phyloP scores from a whole-genome alignment of 108 stramenopile genomes.

The Craspedostauros australis region DNA sequence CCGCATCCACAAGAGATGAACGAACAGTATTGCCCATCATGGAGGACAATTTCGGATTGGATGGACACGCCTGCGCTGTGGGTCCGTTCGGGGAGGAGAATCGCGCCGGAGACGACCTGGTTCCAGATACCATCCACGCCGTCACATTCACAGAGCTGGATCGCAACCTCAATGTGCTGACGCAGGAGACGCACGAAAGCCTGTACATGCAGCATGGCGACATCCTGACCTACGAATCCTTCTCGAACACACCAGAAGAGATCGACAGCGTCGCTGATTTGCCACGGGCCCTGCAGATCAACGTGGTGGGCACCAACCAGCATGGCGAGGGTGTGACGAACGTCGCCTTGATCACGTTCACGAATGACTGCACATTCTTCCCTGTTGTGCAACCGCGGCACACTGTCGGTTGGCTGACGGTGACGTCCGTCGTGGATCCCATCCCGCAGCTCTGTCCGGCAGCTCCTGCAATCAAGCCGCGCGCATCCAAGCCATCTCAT shows the following conservation, averaged over 20 bases:
- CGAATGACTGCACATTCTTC: conserved; percentile 23
- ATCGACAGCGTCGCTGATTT: conserved; percentile 16
- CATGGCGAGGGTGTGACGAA: conserved; percentile 21
- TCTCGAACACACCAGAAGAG: conserved; percentile 21
- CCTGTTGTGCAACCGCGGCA: conserved; percentile 28
- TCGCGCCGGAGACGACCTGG: conserved; percentile 29
- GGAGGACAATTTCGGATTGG: conserved; percentile 7
- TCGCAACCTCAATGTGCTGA: conserved; percentile 22
- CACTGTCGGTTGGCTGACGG: conserved; percentile 34
- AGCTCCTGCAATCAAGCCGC: too few species aligned
- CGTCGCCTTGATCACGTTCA: conserved; percentile 23
- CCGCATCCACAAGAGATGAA: too few species aligned
- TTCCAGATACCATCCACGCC: conserved; percentile 24
- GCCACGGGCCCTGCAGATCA: conserved; percentile 38
- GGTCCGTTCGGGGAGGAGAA: conserved; percentile 18
- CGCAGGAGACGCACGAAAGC: conserved; percentile 24
- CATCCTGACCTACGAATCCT: conserved; percentile 21
- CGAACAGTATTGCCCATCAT: conserved; percentile 21
- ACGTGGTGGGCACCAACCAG: conserved; percentile 25
- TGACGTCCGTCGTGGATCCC: too few species aligned
- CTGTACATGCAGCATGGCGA: conserved; percentile 28
- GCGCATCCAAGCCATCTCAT: too few species aligned
- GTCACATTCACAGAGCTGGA: conserved; percentile 33
- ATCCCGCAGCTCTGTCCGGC: too few species aligned
- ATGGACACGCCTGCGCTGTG: conserved; percentile 18